Base-by-base conservation (phyloP, 257 asterid genomes). In the Verbena officinalis region DNA sequence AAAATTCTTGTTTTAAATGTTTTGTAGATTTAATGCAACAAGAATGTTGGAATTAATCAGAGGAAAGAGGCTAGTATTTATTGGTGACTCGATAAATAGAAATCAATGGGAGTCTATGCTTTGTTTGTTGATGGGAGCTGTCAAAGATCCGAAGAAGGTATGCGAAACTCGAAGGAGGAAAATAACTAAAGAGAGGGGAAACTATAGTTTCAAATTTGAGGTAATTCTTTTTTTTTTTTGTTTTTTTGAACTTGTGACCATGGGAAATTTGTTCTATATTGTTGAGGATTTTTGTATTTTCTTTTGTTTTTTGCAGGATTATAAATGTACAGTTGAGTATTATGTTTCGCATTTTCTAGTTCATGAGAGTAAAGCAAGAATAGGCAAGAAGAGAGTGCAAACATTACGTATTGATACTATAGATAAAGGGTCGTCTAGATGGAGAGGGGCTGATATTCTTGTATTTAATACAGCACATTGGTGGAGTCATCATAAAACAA, bases 31-130 rank as follows among this genome's bases (percentile, higher is more conserved):
- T 65, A 84, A 88, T 75, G 93, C 95, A 55, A 83, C 85, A 12
- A 83, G 72, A 64, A 88, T 90, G 97, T 75, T 90, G 78, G 93
- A 90, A 72, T 39, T 81, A 42, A 88, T 94, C 13, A 71, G 91
- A 60, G 96, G 97, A 33, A 94, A 94, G 84, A 81, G 99, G 71
- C 55, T 94, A 71, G 96, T 90, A 4, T 90, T 94, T 55, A 88
- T 86, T 22, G 99, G 99, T 0, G 97, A 94, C 77, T 94, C 99
- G 2, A 64, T 90, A 42, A 94, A 94, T 65, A 81, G 96, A 68
- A 94, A 94, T 43, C 96, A 94, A 55, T 88, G 96, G 99, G 97
- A 94, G 30, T 94, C 97, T 17, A 86, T 88, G 97, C 78, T 94
- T 33, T 94, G 97, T 71, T 69, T 94, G 83, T 69, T 94, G 76